phyloP scores from a whole-genome alignment of 2,329 filamentous ascomycete species.

The Trichophyton schoenleinii region DNA sequence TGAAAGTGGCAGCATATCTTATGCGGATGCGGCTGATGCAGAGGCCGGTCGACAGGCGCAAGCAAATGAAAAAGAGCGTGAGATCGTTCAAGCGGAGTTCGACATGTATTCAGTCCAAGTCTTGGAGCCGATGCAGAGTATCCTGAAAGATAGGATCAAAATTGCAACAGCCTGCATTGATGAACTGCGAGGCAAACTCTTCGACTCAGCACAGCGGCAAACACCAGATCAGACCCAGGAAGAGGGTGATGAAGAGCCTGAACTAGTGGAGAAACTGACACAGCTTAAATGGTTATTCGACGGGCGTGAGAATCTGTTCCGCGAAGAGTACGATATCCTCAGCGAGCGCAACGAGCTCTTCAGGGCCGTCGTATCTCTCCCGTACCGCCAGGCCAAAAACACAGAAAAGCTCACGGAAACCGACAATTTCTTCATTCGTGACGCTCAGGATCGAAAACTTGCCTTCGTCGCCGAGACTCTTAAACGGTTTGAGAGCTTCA shows the following conservation, averaged over 20 bases:
- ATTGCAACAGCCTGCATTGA: conserved; percentile 67
- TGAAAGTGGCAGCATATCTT: conserved; percentile 62
- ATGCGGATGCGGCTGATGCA: conserved; percentile 68
- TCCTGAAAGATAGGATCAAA: conserved; percentile 62
- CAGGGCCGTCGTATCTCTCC: conserved; percentile 66
- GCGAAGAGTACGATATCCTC: conserved; percentile 72
- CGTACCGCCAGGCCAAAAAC: conserved; percentile 63
- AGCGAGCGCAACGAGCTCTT: conserved; percentile 79
- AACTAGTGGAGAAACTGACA: conserved; percentile 86
- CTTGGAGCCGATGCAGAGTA: conserved; percentile 68
- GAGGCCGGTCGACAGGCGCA: conserved; percentile 60
- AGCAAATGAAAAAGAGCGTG: conserved; percentile 59
- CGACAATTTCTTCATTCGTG: conserved; percentile 67
- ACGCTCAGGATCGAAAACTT: conserved; percentile 58
- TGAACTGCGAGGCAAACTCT: conserved; percentile 58
- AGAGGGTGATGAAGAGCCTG: conserved; percentile 88
- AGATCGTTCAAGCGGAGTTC: conserved; percentile 66
- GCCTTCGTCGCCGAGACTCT: conserved; percentile 60
- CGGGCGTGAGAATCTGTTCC: conserved; percentile 73
- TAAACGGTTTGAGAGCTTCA: conserved; percentile 62
- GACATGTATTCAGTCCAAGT: conserved; percentile 73
- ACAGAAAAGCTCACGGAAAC: conserved; percentile 68
- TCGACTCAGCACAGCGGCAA: conserved; percentile 54
- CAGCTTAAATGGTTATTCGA: conserved; percentile 96
- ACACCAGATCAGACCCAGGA: conserved; percentile 79